Evolutionary conservation across 1,284 basidiomycete species (phyloP).

Genomic region (Pascua sp.): DNA sequence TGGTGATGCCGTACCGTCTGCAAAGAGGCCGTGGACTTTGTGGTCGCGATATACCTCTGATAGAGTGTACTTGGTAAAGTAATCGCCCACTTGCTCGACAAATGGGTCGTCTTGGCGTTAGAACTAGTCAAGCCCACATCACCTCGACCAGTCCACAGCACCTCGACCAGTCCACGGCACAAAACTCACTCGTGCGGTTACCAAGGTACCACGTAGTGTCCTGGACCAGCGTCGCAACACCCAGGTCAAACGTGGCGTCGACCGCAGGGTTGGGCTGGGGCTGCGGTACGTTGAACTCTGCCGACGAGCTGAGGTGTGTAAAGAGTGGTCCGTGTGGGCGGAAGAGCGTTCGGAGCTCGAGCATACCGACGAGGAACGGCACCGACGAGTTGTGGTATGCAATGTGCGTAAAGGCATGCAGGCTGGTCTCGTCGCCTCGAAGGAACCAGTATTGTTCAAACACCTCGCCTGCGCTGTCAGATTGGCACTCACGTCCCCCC

Average conservation of each 20-base stretch:
- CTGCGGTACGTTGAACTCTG: slow-evolving; percentile 23
- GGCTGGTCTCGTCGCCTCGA: slow-evolving; percentile 31
- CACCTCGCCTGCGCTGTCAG: slow-evolving; percentile 17
- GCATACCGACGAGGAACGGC: slow-evolving; percentile 21
- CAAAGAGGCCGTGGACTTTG: slow-evolving; percentile 34
- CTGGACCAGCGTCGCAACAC: slow-evolving; percentile 25
- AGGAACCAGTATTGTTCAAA: slow-evolving; percentile 39
- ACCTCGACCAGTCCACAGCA: too few relatives aligned
- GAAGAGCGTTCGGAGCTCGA: slow-evolving; percentile 25
- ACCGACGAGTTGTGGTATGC: slow-evolving; percentile 22
- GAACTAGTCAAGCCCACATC: not conserved
- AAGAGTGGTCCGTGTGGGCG: slow-evolving; percentile 25
- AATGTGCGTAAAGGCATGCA: slow-evolving; percentile 31
- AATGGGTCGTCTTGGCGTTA: slow-evolving; percentile 18
- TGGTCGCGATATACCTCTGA: slow-evolving; percentile 27
- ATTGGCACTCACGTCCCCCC: not conserved
- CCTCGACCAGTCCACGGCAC: too few relatives aligned
- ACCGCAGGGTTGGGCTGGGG: slow-evolving; percentile 25
- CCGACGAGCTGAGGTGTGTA: slow-evolving; percentile 29
- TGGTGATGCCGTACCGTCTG: slow-evolving; percentile 28
- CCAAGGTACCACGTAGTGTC: slow-evolving; percentile 41
- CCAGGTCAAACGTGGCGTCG: slow-evolving; percentile 8
- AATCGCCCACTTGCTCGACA: slow-evolving; percentile 27
- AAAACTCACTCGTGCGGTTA: slow-evolving; percentile 8
- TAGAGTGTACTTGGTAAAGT: slow-evolving; percentile 38